These are phyloP conservation scores for Hypoxylon sp. DNA, from an alignment of 2,329 filamentous ascomycete species.

Conservation along the genomic window DNA sequence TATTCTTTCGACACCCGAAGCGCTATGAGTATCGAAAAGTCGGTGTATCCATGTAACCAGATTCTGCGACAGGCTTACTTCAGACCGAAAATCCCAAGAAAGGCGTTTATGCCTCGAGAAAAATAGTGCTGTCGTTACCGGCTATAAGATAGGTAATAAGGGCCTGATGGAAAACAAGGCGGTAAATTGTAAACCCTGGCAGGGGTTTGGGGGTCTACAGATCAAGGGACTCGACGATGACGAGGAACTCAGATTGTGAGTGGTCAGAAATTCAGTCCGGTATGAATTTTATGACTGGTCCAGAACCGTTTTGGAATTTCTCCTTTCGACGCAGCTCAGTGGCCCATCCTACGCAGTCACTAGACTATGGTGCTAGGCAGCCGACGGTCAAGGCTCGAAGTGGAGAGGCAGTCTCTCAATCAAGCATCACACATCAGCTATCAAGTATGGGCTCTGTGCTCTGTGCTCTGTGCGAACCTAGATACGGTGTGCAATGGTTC, in stretches of 20 bases:
- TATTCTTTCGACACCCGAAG: constrained; percentile 21
- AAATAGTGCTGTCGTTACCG: constrained; percentile 29
- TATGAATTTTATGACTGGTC: constrained; percentile 45
- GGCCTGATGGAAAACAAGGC: constrained; percentile 28
- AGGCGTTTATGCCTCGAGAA: constrained; percentile 6
- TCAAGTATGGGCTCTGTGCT: constrained; percentile 16
- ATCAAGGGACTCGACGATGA: neutral
- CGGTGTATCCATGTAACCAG: constrained; percentile 45
- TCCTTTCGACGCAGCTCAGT: constrained; percentile 29
- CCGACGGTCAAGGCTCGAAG: constrained; percentile 11
- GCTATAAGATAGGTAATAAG: constrained; percentile 30
- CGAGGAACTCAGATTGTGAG: constrained; percentile 20
- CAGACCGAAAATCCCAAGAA: constrained; percentile 32
- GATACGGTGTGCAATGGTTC: constrained; percentile 23
- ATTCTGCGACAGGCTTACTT: constrained; percentile 33
- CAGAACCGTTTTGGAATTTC: constrained; percentile 37
- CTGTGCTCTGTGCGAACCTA: constrained; percentile 23
- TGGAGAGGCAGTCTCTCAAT: constrained; percentile 24
- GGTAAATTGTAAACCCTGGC: constrained; percentile 28
- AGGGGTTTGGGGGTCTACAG: constrained; percentile 27
- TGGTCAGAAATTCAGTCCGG: constrained; percentile 41
- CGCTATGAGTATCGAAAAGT: constrained; percentile 38
- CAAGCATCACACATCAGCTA: constrained; percentile 13
- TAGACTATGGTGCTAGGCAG: neutral
- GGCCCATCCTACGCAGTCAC: constrained; percentile 31